Conservation (phyloP, 768 basidiomycete species). For the Lactarius tabidus region DNA sequence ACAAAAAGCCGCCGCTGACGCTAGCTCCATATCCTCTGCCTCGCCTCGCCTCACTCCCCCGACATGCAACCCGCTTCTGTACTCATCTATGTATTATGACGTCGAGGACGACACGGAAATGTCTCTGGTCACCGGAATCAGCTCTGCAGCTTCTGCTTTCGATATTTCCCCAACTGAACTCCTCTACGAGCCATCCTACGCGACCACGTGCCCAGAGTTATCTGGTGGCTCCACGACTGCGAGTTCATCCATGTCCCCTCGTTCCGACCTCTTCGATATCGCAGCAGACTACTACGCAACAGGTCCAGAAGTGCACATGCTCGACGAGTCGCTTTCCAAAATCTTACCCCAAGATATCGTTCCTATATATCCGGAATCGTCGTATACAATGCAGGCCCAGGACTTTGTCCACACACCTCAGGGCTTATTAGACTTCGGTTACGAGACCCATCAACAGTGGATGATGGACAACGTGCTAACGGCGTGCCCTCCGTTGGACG, state of each 20-base stretch:
- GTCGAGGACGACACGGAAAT: conserved; percentile 11
- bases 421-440: conserved; percentile 17
- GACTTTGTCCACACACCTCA: conserved; percentile 13
- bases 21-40: conserved; percentile 19
- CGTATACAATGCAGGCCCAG: conserved; percentile 16
- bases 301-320: conserved; percentile 16
- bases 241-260: conserved; percentile 26
- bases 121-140: conserved; percentile 12
- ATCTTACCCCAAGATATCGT: conserved; percentile 21
- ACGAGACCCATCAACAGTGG: conserved; percentile 18
- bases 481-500: conserved; percentile 19
- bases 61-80: conserved; percentile 7
- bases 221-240: conserved; percentile 17
- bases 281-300: conserved; percentile 20
- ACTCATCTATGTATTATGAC: conserved; percentile 13
- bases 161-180: conserved; percentile 19
- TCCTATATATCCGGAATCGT: conserved; percentile 16
- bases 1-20: conserved; percentile 6
- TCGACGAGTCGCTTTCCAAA: conserved; percentile 25
- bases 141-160: conserved; percentile 15
- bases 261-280: conserved; percentile 25
- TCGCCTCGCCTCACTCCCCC: conserved; percentile 17
- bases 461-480: conserved; percentile 13
- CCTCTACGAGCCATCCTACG: conserved; percentile 14
- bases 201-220: conserved; percentile 18